Evolutionary conservation across 495 filamentous ascomycete genomes (phyloP).

Genomic region (Aspergillus funiculosus): DNA sequence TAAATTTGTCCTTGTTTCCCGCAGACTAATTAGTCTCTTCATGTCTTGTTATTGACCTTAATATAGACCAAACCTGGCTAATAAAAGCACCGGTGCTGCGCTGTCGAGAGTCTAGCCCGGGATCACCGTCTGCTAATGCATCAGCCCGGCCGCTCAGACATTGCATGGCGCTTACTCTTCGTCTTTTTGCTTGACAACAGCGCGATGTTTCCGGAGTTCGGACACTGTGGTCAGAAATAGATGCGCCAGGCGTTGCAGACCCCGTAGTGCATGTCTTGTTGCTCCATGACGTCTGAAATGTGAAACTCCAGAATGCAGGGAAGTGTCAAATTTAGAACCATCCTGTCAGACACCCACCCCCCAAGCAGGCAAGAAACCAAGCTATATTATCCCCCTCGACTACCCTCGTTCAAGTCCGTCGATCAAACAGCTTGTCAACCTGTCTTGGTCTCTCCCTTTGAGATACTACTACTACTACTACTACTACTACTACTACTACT

Average conservation of each 20-base stretch:
- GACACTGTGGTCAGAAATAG: too few species aligned
- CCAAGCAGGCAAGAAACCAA: background rate
- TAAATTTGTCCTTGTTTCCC: conserved; percentile 4
- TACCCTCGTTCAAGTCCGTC: background rate
- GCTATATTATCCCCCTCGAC: conserved; percentile 3
- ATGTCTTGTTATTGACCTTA: background rate
- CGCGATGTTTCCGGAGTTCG: background rate
- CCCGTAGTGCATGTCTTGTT: too few species aligned
- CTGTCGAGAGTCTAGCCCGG: background rate
- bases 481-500: too few species aligned
- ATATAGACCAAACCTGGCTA: conserved; percentile 9
- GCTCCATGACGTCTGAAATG: background rate
- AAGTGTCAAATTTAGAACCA: conserved; percentile 2
- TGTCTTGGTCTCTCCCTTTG: background rate
- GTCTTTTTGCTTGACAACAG: background rate
- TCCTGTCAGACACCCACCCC: background rate
- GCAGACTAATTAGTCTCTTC: conserved; percentile 1
- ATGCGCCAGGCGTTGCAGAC: too few species aligned
- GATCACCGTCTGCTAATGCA: conserved; percentile 8
- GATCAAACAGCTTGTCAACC: conserved; percentile 10
- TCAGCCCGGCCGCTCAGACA: conserved; percentile 1
- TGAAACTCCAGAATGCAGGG: background rate
- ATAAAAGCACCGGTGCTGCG: too few species aligned
- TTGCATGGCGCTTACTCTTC: conserved; percentile 4
- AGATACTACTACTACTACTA: background rate